Percentiles rank a stretch among this genome's conserved stretches.
Evolutionary conservation across 2,329 filamentous ascomycete genomes (phyloP).

Genomic region (Ceratocystiopsis sp.): DNA sequence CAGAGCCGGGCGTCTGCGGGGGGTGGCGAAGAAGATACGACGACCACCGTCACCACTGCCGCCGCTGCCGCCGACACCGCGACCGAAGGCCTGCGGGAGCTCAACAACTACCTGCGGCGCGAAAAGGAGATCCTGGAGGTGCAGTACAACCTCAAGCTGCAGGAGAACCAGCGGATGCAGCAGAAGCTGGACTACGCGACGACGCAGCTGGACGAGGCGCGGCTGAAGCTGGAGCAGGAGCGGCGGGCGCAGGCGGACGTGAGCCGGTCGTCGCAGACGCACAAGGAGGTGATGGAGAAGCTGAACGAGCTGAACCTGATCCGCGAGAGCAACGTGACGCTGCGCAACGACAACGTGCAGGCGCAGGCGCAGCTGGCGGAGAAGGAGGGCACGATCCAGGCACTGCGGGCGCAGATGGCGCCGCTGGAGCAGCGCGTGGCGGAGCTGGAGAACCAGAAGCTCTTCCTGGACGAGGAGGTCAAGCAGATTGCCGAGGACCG

Average conservation of each 20-base stretch:
- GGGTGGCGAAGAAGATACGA: slow-evolving; percentile 32
- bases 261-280: slow-evolving; percentile 55
- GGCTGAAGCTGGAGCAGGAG: slow-evolving; percentile 81
- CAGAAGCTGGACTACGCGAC: slow-evolving; percentile 82
- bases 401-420: slow-evolving; percentile 57
- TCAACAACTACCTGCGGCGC: slow-evolving; percentile 78
- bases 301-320: slow-evolving; percentile 91
- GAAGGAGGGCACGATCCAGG: slow-evolving; percentile 57
- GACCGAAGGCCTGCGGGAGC: slow-evolving; percentile 65
- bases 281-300: slow-evolving; percentile 85
- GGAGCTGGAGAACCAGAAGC: slow-evolving; percentile 66
- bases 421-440: slow-evolving; percentile 66
- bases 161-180: slow-evolving; percentile 75
- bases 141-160: slow-evolving; percentile 77
- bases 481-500: slow-evolving; percentile 80
- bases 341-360: slow-evolving; percentile 72
- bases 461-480: slow-evolving; percentile 73
- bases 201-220: slow-evolving; percentile 72
- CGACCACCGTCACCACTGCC: slow-evolving; percentile 22
- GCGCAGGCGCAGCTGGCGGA: slow-evolving; percentile 59
- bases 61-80: slow-evolving; percentile 26
- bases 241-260: slow-evolving; percentile 59
- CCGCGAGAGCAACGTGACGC: slow-evolving; percentile 81
- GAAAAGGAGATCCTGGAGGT: slow-evolving; percentile 98
- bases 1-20: slow-evolving; percentile 46